These are phyloP conservation scores for Blastosporella zonata DNA, from an alignment of 1,284 basidiomycete genomes.

Conservation along the genomic window DNA sequence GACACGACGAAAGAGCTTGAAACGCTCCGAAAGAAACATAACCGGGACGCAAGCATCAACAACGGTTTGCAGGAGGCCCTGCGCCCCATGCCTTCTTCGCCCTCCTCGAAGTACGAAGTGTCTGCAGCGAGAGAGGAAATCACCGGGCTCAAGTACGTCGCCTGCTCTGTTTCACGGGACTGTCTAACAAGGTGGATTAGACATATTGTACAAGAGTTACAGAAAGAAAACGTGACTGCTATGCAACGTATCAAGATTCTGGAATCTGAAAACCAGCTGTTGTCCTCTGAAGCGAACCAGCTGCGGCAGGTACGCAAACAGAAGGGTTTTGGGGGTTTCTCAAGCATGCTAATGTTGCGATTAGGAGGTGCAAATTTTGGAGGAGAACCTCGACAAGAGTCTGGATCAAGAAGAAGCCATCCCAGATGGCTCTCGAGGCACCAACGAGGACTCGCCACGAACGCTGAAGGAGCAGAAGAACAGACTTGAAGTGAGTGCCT, in stretches of 20 bases:
- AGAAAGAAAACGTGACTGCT: constrained; percentile 73
- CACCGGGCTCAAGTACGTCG: constrained; percentile 68
- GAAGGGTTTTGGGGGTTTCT: background rate
- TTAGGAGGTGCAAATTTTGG: constrained; percentile 70
- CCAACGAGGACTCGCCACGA: constrained; percentile 36
- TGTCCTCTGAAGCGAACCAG: constrained; percentile 73
- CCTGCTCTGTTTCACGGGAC: constrained; percentile 1
- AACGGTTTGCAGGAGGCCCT: constrained; percentile 31
- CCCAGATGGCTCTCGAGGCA: constrained; percentile 1
- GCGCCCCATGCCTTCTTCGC: constrained; percentile 28
- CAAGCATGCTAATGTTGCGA: constrained; percentile 6
- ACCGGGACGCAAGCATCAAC: constrained; percentile 46
- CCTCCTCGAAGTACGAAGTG: constrained; percentile 51
- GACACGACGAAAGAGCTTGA: constrained; percentile 54
- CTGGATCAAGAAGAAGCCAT: constrained; percentile 48
- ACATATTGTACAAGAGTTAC: constrained; percentile 85
- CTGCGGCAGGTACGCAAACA: constrained; percentile 61
- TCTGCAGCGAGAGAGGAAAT: constrained; percentile 59
- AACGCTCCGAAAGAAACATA: constrained; percentile 45
- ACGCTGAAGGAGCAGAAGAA: constrained; percentile 47
- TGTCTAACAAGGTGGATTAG: constrained; percentile 34
- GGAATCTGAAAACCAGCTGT: constrained; percentile 73
- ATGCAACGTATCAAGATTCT: constrained; percentile 67
- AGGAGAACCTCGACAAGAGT: constrained; percentile 72
- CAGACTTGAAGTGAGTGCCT: constrained; percentile 49